Base-by-base conservation (phyloP, 345 rosid species). In the Erodium maritimum region DNA sequence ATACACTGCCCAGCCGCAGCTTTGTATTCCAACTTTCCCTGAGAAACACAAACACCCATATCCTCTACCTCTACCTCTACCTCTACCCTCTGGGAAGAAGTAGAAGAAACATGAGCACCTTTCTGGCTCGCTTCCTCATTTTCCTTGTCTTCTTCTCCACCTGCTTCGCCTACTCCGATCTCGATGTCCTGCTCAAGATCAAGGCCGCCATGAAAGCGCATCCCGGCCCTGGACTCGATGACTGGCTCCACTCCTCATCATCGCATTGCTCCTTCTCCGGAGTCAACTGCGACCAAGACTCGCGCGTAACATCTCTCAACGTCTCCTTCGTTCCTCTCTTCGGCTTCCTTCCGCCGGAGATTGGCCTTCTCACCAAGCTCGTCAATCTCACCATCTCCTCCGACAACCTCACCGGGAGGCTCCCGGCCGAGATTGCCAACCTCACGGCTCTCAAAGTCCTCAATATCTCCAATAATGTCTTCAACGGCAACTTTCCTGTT, bases 251-350 rank as follows among this genome's bases (percentile, higher is more conserved):
- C 33, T 55, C 69, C n/a, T 72, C 86, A 0, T 0, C 65, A 21
- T 76, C 86, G 53, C 98, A 91, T 66, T 91, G 98, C 59, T 77
- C 62, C 58, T 91, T 88, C 80, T 72, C 93, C 19, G 96, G 98
- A 9, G 90, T 91, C n/a, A 23, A 71, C 0, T 91, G 98, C 56
- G 87, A 80, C 59, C 59, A 3, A 1, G 69, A 72, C 20, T 67
- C 60, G 5, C 79, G 87, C 1, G 88, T 91, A 14, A 72, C 84
- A 16, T 76, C 95, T 55, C 74, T 91, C 5, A 75, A 81, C 71
- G 67, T 86, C 55, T 75, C 88, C 0, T 81, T 65, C 21, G 45
- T 65, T 59, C 71, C 69, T 61, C 71, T 91, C 1, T 69, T 70
- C 17, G 95, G 98, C 0, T 66, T 55, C 0, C 64, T 91, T 23